These are phyloP conservation scores for Naganishia sp. DNA, from an alignment of 1,284 basidiomycete genomes.

Conservation along the genomic window DNA sequence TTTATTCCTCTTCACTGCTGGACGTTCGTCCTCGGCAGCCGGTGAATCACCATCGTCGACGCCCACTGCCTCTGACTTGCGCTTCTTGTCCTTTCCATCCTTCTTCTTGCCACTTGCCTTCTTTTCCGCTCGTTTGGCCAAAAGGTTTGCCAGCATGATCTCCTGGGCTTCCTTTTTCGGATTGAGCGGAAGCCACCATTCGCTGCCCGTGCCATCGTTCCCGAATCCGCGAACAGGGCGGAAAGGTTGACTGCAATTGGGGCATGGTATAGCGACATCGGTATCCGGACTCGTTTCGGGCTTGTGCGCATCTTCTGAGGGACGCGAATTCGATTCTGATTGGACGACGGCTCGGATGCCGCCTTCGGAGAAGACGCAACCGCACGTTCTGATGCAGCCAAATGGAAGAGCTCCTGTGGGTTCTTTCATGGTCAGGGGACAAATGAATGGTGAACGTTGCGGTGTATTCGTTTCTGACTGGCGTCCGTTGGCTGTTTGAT, in stretches of 20 bases:
- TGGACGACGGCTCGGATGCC: constrained; percentile 65
- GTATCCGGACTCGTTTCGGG: constrained; percentile 10
- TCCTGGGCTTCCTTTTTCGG: constrained; percentile 47
- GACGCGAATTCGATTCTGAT: constrained; percentile 16
- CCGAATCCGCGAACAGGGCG: constrained; percentile 36
- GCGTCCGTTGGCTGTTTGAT: constrained; percentile 40
- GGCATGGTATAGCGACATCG: constrained; percentile 44
- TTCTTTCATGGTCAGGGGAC: constrained; percentile 84
- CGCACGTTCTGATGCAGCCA: constrained; percentile 79
- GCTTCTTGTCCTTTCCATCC: constrained; percentile 35
- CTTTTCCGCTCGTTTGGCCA: constrained; percentile 43
- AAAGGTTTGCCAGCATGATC: constrained; percentile 44
- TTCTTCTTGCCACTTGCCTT: constrained; percentile 43
- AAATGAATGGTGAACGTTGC: constrained; percentile 71
- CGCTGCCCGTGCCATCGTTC: constrained; percentile 17
- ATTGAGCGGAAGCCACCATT: constrained; percentile 45
- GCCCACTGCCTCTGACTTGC: constrained; percentile 32
- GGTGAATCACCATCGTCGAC: constrained; percentile 5
- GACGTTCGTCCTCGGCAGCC: neutral
- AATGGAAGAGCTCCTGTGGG: constrained; percentile 90
- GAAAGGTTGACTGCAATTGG: constrained; percentile 50
- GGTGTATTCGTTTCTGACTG: constrained; percentile 50
- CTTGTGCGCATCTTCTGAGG: constrained; percentile 22
- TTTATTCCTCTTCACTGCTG: constrained; percentile 16
- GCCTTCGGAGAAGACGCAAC: constrained; percentile 80